Evolutionary conservation across 208 protist species (phyloP).

Genomic region (Ichthyophonus hoferi): DNA sequence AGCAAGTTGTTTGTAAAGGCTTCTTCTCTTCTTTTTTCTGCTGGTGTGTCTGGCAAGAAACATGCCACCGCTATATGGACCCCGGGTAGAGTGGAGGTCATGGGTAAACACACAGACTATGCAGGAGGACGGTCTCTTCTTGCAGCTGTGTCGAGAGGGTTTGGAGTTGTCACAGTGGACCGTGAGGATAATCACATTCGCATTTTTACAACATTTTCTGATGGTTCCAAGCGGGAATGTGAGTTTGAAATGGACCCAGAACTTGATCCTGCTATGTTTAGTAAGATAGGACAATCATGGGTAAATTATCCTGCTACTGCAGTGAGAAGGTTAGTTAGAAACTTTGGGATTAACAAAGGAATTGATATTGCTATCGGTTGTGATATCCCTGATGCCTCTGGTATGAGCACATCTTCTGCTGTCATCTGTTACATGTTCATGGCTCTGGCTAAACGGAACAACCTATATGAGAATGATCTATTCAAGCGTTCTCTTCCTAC

Average conservation of each 20-base stretch:
- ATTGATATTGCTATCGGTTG: constrained; percentile 26
- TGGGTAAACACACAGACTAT: constrained; percentile 28
- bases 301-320: constrained; percentile 21
- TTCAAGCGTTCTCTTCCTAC: constrained; percentile 2
- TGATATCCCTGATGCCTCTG: neutral
- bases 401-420: constrained; percentile 19
- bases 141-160: constrained; percentile 6
- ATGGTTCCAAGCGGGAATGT: neutral
- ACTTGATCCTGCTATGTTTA: constrained; percentile 5
- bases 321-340: neutral
- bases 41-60: neutral
- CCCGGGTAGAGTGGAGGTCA: constrained; percentile 11
- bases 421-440: constrained; percentile 29
- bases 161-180: constrained; percentile 12
- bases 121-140: neutral
- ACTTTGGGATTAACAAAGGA: constrained; percentile 21
- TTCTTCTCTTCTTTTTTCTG: neutral
- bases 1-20: neutral
- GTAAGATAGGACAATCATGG: neutral
- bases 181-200: neutral
- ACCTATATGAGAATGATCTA: neutral
- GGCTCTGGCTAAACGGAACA: neutral
- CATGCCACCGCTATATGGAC: neutral
- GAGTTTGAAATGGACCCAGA: constrained; percentile 16
- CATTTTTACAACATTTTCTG: constrained; percentile 14